Evolutionary conservation across 2,329 filamentous ascomycete species (phyloP), one percentile per base, ranked within the genome.

Genomic region (Nannizzia gypsea): DNA sequence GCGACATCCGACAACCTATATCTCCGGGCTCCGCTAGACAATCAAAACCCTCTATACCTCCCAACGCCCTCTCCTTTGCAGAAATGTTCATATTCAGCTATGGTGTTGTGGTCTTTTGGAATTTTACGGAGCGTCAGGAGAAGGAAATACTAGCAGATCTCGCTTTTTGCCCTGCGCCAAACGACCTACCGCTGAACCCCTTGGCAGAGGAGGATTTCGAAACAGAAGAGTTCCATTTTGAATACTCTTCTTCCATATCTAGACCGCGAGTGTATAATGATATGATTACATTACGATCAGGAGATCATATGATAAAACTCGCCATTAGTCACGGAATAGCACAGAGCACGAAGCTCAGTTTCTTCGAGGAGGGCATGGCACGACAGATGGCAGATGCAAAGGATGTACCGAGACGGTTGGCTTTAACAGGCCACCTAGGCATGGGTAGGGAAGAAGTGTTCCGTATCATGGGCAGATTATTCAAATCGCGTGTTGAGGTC

Each of bases 1-100:
- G 38, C 6, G 54, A 56, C 6, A 26, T 42, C 15, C 40, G 9
- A 1, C 20, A 44, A 20, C 38, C 22, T 17, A 28, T 11, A n/a
- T 34, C 56, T 2, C 56, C 17, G 11, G 46, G 24, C 8, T 5
- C 22, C 1, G 4, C 42, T n/a, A 22, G 46, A 13, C 20, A 38
- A 38, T 26, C 26, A 2, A 55, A 54, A 31, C 34, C 34, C 11
- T 34, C 38, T 5, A 80, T 89, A 24, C 82, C 82, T 0, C 82
- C 87, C 4, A 84, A 90, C 69, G 83, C 86, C 38, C 85, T 92
- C 68, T 81, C 85, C 60, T 90, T 95, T 69, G 92, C 89, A 46
- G 93, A 99, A 74, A 89, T 97, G 83, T 97, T 96, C 70, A 87
- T 99, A 67, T 97, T 95, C 73, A 92, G 89, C 15, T 99, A 99